Evolutionary conservation across 2,329 filamentous ascomycete species (phyloP).

Genomic region (Ophiostoma novo-ulmi): DNA sequence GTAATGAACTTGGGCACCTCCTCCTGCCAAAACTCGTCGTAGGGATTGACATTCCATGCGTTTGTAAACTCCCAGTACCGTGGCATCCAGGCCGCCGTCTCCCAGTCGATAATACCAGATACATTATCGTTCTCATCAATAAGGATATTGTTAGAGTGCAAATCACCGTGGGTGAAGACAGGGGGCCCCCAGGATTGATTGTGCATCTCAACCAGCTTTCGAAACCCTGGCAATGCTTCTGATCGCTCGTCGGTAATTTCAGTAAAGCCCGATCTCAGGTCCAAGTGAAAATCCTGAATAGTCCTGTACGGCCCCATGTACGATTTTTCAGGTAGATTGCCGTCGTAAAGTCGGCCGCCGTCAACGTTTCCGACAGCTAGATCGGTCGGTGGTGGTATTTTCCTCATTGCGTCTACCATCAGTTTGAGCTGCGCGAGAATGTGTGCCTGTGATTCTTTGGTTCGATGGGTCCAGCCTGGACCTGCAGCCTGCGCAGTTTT

Average conservation of each 20-base stretch:
- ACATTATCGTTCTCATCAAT: conserved; percentile 17
- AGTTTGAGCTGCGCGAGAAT: conserved; percentile 3
- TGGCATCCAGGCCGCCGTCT: conserved; percentile 19
- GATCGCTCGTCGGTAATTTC: not conserved
- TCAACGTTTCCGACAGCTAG: conserved; percentile 29
- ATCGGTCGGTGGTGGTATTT: not conserved
- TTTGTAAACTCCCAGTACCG: conserved; percentile 24
- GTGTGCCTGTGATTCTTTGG: not conserved
- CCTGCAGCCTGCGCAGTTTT: conserved; percentile 22
- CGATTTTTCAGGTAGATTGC: conserved; percentile 26
- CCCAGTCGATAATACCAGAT: conserved; percentile 23
- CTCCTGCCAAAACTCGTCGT: conserved; percentile 19
- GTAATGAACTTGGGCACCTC: conserved; percentile 16
- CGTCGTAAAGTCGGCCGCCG: conserved; percentile 32
- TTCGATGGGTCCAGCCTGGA: conserved; percentile 20
- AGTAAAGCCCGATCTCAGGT: not conserved
- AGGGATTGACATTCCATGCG: conserved; percentile 19
- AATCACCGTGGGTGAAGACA: conserved; percentile 22
- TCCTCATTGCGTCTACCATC: conserved; percentile 8
- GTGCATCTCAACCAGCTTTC: conserved; percentile 14
- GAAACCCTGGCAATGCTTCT: not conserved
- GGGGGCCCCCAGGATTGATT: not conserved
- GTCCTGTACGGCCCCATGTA: conserved; percentile 15
- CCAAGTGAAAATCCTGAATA: conserved; percentile 10
- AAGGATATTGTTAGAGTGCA: conserved; percentile 22